A percentile compares a stretch with the other conserved stretches of the same genome.
These are phyloP conservation scores for peach (Prunus persica) DNA, from an alignment of 306 rosid genomes.

Conservation along the genomic window Prunus_persica_NCBIv2 NC_034012.1:12570501-12571000, in stretches of 20 bases:
- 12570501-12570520: conserved; percentile 13
- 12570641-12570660: conserved; percentile 88
- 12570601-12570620: conserved; percentile 86
- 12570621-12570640: conserved; percentile 77
- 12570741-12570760: conserved; percentile 4
- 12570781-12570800: conserved; percentile 71
- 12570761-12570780: conserved; percentile 28
- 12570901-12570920: not conserved
- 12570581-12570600: conserved; percentile 57
- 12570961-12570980: not conserved
- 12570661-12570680: conserved; percentile 75
- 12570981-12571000: not conserved
- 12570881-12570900: conserved; percentile 1
- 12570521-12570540: conserved; percentile 1
- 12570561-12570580: conserved; percentile 23
- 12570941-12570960: not conserved
- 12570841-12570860: conserved; percentile 9
- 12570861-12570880: not conserved
- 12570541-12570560: conserved; percentile 9
- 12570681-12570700: conserved; percentile 1
- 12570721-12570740: not conserved
- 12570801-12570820: conserved; percentile 93
- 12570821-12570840: conserved; percentile 93
- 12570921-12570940: not conserved
- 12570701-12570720: not conserved